Conservation (phyloP, 352 stramenopile genomes). For the Phytophthora foliorum region DNA sequence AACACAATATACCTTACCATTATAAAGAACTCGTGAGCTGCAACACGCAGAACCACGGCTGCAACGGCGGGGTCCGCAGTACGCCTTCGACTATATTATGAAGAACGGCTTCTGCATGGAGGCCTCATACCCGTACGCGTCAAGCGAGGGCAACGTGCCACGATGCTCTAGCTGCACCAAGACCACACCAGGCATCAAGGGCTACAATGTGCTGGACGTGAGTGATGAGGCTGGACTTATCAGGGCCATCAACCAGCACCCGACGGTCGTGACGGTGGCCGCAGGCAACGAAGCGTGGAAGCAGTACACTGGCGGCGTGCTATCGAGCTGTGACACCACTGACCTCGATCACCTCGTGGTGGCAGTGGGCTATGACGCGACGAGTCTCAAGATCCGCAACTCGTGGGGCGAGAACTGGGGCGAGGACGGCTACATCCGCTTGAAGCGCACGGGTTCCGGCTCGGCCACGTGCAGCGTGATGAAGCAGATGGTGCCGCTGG, state of each 20-base stretch:
- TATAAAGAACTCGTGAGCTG: conserved; percentile 94
- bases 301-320: conserved; percentile 95
- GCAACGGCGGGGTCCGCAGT: conserved; percentile 88
- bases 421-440: conserved; percentile 92
- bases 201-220: conserved; percentile 65
- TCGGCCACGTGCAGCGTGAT: conserved; percentile 58
- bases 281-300: conserved; percentile 94
- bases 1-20: no score
- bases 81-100: conserved; percentile 92
- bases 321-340: conserved; percentile 70
- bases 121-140: conserved; percentile 78
- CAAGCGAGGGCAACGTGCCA: conserved; percentile 23
- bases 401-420: conserved; percentile 95
- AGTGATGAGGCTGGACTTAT: conserved; percentile 75
- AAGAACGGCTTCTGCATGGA: conserved; percentile 78
- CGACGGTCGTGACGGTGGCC: conserved; percentile 94
- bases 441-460: conserved; percentile 72
- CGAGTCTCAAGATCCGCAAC: conserved; percentile 96
- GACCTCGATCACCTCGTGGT: conserved; percentile 97
- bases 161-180: conserved; percentile 36
- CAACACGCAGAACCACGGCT: conserved; percentile 84
- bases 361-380: conserved; percentile 93
- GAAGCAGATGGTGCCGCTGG: conserved; percentile 51
- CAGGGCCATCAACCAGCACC: conserved; percentile 88
- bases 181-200: conserved; percentile 27